phyloP scores from a whole-genome alignment of 1,284 basidiomycete genomes.

The Albatrellus sp. region DNA sequence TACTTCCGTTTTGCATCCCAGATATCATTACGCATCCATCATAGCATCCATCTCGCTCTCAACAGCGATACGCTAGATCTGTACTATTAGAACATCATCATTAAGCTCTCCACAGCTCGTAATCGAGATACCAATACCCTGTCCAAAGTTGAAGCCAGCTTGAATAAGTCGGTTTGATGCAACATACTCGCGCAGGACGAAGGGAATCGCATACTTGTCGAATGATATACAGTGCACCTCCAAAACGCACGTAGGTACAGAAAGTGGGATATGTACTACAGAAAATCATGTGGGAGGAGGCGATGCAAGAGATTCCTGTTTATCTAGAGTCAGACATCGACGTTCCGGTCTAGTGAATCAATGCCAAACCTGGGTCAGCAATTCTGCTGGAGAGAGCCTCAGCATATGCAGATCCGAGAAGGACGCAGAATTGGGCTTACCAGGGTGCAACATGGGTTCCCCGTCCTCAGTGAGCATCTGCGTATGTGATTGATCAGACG shows the following conservation, averaged over 20 bases:
- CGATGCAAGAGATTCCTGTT: slow-evolving; percentile 48
- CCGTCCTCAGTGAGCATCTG: slow-evolving; percentile 48
- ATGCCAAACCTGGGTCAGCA: slow-evolving; percentile 43
- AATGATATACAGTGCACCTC: neutral
- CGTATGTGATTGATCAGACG: slow-evolving; percentile 28
- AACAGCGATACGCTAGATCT: slow-evolving; percentile 23
- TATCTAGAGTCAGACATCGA: slow-evolving; percentile 4
- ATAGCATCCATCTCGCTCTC: slow-evolving; percentile 21
- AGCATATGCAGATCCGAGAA: neutral
- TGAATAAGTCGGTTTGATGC: neutral
- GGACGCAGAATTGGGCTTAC: slow-evolving; percentile 24
- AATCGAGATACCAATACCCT: slow-evolving; percentile 6
- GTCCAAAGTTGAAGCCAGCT: neutral
- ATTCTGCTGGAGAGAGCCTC: slow-evolving; percentile 31
- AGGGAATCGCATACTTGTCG: neutral
- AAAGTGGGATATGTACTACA: slow-evolving; percentile 6
- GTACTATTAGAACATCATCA: slow-evolving; percentile 12
- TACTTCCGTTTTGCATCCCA: neutral
- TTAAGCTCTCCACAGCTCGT: slow-evolving; percentile 20
- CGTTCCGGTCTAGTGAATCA: slow-evolving; percentile 4
- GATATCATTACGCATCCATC: slow-evolving; percentile 2
- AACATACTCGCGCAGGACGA: neutral
- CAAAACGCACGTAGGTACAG: neutral
- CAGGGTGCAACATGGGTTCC: slow-evolving; percentile 55
- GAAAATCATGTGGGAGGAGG: slow-evolving; percentile 33